A percentile compares a stretch with the other conserved stretches of the same genome.
phyloP scores from a whole-genome alignment of 306 rosid species.

The Inga laurina region DNA sequence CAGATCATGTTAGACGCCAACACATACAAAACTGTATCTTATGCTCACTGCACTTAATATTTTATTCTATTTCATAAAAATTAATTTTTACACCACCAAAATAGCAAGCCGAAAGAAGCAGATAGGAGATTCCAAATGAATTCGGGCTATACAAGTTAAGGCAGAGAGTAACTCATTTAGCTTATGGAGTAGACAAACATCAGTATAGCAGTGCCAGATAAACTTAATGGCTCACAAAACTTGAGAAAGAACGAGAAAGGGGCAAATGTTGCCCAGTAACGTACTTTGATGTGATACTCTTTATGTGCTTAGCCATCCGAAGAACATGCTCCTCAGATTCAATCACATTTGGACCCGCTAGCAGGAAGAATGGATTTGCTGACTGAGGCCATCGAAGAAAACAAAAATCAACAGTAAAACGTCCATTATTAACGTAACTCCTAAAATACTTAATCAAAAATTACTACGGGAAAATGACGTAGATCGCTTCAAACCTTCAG shows the following conservation, averaged over 20 bases:
- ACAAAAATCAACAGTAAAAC: conserved; percentile 11
- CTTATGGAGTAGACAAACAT: not conserved
- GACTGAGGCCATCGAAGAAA: conserved; percentile 47
- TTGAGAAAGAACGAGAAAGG: not conserved
- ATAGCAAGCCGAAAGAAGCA: not conserved
- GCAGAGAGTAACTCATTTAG: not conserved
- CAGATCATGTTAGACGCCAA: conserved; percentile 14
- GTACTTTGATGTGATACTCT: conserved; percentile 71
- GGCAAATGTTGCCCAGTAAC: conserved; percentile 16
- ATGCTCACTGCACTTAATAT: not conserved
- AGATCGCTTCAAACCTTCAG: conserved; percentile 40
- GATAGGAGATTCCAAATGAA: not conserved
- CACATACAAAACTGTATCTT: conserved; percentile 12
- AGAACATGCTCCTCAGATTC: conserved; percentile 89
- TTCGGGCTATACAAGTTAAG: not conserved
- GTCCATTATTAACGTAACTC: conserved; percentile 8
- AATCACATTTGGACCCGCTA: conserved; percentile 97
- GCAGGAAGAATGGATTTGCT: conserved; percentile 81
- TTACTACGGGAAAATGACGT: not conserved
- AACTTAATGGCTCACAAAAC: not conserved
- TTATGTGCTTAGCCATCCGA: conserved; percentile 77
- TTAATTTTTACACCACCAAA: not conserved
- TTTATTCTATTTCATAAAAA: not conserved
- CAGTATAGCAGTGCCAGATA: not conserved
- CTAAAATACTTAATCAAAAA: not conserved